Percentiles rank a stretch among this genome's conserved stretches.
phyloP scores from a whole-genome alignment of 768 basidiomycete genomes.

The Russula lepida region DNA sequence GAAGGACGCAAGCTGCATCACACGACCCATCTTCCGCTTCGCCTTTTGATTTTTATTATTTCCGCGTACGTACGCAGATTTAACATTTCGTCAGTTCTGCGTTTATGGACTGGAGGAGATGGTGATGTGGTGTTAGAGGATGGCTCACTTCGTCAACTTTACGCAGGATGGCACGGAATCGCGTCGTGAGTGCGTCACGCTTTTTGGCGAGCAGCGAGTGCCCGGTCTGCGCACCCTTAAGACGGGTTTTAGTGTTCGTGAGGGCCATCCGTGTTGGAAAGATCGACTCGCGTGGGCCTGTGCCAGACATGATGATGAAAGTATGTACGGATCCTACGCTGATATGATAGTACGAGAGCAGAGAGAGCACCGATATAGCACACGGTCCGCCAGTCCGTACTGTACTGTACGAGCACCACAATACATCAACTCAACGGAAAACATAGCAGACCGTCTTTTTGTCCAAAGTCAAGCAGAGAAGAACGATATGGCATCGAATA shows the following conservation, averaged over 20 bases:
- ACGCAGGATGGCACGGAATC: slow-evolving; percentile 87
- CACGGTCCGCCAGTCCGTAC: slow-evolving; percentile 4
- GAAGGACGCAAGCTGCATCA: slow-evolving; percentile 98
- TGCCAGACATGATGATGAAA: slow-evolving; percentile 63
- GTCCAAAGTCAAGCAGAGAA: neutral
- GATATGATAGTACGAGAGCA: neutral
- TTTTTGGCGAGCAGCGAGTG: slow-evolving; percentile 97
- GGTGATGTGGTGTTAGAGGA: too few relatives aligned
- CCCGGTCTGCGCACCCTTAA: slow-evolving; percentile 91
- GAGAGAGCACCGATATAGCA: neutral
- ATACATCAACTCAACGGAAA: too few relatives aligned
- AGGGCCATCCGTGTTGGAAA: slow-evolving; percentile 98
- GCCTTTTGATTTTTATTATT: too few relatives aligned
- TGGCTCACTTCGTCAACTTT: slow-evolving; percentile 89
- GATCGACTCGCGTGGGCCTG: slow-evolving; percentile 84
- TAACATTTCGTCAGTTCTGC: neutral
- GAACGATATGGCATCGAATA: neutral
- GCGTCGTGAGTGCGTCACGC: slow-evolving; percentile 88
- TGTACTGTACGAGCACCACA: too few relatives aligned
- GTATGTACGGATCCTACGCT: neutral
- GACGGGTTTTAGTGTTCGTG: slow-evolving; percentile 81
- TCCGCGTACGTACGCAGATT: too few relatives aligned
- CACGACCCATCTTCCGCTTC: slow-evolving; percentile 97
- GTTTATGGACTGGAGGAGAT: neutral
- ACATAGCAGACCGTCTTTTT: neutral